phyloP scores from a whole-genome alignment of 768 basidiomycete genomes.

The Zangia roseola region DNA sequence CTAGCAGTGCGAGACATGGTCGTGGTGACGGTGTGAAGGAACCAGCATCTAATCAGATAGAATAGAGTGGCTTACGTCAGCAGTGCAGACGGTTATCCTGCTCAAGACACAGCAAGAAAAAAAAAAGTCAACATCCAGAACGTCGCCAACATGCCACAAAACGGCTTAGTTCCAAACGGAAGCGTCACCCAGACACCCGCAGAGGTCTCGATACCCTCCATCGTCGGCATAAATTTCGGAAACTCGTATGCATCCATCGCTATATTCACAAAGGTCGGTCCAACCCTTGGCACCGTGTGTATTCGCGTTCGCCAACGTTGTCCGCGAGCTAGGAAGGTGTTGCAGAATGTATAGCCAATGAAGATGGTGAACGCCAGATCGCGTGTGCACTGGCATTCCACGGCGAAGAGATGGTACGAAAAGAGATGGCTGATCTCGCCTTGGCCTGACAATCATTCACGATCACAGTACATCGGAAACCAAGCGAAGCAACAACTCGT shows the following conservation, averaged over 20 bases:
- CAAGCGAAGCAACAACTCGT: conserved; percentile 93
- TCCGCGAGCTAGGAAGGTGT: conserved; percentile 66
- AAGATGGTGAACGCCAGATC: conserved; percentile 98
- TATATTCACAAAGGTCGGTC: conserved; percentile 84
- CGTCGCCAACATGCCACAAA: conserved; percentile 39
- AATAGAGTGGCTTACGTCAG: conserved; percentile 7
- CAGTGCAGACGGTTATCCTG: background rate
- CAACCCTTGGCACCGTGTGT: background rate
- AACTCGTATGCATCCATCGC: conserved; percentile 95
- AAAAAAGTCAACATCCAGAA: background rate
- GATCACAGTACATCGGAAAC: conserved; percentile 86
- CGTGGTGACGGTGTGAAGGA: too few species aligned
- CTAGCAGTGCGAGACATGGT: conserved; percentile 3
- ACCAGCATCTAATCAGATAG: conserved; percentile 11
- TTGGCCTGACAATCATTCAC: conserved; percentile 1
- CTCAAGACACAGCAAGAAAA: background rate
- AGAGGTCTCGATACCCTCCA: conserved; percentile 44
- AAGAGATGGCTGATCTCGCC: background rate
- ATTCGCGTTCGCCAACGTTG: background rate
- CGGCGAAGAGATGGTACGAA: conserved; percentile 86
- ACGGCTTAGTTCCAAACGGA: conserved; percentile 49
- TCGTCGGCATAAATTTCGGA: conserved; percentile 95
- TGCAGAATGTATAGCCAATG: conserved; percentile 95
- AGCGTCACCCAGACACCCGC: conserved; percentile 40
- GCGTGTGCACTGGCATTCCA: conserved; percentile 90